Percentiles rank a stretch among this genome's conserved stretches.
Evolutionary conservation across 1,284 basidiomycete genomes (phyloP).

Genomic region (Ustilago tritici): DNA sequence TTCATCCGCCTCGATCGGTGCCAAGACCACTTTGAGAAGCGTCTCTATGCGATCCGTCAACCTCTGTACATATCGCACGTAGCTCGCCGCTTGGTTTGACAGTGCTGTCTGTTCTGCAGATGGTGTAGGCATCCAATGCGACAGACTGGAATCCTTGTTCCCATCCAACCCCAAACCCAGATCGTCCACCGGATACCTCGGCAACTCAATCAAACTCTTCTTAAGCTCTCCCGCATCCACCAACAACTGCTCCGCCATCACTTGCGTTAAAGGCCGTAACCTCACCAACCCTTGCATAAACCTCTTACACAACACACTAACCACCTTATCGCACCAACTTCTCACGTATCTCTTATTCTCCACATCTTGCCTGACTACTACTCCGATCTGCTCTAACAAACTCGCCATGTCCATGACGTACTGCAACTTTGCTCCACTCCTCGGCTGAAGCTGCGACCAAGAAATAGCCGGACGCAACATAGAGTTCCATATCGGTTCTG

Average conservation of each 20-base stretch:
- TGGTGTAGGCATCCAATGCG: conserved; percentile 35
- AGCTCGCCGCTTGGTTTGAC: conserved; percentile 43
- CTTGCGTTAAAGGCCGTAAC: conserved; percentile 55
- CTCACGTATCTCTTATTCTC: conserved; percentile 67
- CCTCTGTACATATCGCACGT: conserved; percentile 59
- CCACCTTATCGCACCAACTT: conserved; percentile 67
- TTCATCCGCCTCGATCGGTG: conserved; percentile 22
- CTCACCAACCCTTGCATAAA: conserved; percentile 58
- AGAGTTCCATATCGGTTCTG: conserved; percentile 62
- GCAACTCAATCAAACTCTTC: conserved; percentile 58
- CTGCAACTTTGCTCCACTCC: conserved; percentile 32
- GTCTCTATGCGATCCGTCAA: conserved; percentile 51
- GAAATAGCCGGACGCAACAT: conserved; percentile 61
- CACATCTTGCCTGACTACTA: conserved; percentile 64
- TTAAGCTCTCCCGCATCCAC: conserved; percentile 54
- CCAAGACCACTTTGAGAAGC: conserved; percentile 54
- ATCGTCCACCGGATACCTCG: conserved; percentile 56
- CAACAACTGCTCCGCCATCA: conserved; percentile 58
- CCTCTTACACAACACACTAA: conserved; percentile 42
- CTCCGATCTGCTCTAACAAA: conserved; percentile 62
- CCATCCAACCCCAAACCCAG: conserved; percentile 24
- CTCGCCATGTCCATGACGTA: conserved; percentile 64
- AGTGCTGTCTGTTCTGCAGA: conserved; percentile 43
- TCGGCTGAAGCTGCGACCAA: conserved; percentile 53
- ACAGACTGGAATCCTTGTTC: conserved; percentile 28